Evolutionary conservation across 768 basidiomycete species (phyloP).

Genomic region (Rhodocollybia butyracea): DNA sequence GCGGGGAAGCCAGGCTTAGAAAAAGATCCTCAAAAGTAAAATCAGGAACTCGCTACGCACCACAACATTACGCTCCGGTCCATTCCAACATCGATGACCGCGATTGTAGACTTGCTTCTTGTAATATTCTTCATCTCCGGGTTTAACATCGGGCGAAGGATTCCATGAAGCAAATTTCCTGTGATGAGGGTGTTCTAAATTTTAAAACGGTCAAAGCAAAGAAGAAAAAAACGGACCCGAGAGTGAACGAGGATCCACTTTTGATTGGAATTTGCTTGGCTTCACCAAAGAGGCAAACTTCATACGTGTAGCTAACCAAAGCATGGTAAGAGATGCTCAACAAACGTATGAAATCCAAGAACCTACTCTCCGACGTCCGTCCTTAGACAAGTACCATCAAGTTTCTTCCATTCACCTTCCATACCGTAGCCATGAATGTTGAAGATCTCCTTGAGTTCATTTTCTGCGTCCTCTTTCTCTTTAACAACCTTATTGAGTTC

Average conservation of each 20-base stretch:
- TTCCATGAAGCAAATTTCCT: constrained; percentile 86
- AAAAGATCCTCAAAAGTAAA: neutral
- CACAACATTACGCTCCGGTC: constrained; percentile 82
- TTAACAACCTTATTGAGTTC: constrained; percentile 48
- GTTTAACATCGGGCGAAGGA: constrained; percentile 46
- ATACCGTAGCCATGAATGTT: constrained; percentile 63
- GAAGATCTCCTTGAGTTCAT: constrained; percentile 66
- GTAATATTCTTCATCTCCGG: constrained; percentile 75
- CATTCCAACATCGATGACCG: constrained; percentile 95
- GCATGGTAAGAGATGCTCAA: neutral
- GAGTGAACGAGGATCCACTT: constrained; percentile 69
- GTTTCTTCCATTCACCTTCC: constrained; percentile 95
- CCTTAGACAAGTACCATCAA: constrained; percentile 77
- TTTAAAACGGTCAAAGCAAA: neutral
- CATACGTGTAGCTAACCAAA: constrained; percentile 79
- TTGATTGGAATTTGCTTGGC: constrained; percentile 86
- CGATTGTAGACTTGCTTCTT: constrained; percentile 75
- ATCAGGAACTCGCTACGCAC: constrained; percentile 36
- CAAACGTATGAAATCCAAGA: neutral
- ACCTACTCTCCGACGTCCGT: constrained; percentile 90
- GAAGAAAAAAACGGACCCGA: constrained; percentile 65
- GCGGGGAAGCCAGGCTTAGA: neutral
- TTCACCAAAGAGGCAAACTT: constrained; percentile 87
- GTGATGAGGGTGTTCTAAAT: constrained; percentile 7
- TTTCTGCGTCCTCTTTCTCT: constrained; percentile 50